These are phyloP conservation scores for Ceratobasidium sp. DNA, from an alignment of 1,284 basidiomycete species.

Conservation along the genomic window DNA sequence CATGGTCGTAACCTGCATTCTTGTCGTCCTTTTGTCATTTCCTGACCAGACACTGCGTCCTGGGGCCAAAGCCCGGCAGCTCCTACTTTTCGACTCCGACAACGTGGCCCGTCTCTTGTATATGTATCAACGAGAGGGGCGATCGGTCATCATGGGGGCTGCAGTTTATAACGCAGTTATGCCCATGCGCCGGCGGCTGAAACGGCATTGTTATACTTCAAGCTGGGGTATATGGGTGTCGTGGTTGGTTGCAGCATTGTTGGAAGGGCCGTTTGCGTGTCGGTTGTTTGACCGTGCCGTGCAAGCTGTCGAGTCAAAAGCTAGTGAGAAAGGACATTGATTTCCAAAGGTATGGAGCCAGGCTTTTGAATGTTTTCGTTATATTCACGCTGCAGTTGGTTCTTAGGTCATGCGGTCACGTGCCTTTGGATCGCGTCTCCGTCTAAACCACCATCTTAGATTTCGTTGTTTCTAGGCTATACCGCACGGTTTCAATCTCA, in stretches of 20 bases:
- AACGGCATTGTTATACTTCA: slow-evolving; percentile 22
- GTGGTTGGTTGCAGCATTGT: slow-evolving; percentile 13
- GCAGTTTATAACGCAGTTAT: slow-evolving; percentile 19
- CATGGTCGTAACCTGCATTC: background rate
- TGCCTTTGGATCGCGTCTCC: background rate
- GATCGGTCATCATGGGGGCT: slow-evolving; percentile 23
- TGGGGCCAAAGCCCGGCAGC: slow-evolving; percentile 16
- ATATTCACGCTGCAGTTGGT: background rate
- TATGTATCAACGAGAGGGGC: slow-evolving; percentile 16
- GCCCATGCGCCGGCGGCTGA: slow-evolving; percentile 28
- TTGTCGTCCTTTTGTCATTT: background rate
- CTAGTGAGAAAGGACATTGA: slow-evolving; percentile 5
- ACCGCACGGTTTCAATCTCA: background rate
- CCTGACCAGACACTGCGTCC: slow-evolving; percentile 31
- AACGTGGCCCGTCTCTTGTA: slow-evolving; percentile 12
- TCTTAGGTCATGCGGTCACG: background rate
- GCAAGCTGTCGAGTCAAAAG: background rate
- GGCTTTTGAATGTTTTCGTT: too few relatives aligned
- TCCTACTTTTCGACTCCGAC: slow-evolving; percentile 20
- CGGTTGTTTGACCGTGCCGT: slow-evolving; percentile 14
- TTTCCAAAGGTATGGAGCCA: background rate
- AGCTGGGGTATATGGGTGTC: slow-evolving; percentile 21
- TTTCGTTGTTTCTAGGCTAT: background rate
- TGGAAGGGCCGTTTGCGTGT: slow-evolving; percentile 30
- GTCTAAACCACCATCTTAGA: background rate